These are phyloP conservation scores for Globisporangium heterothallicum DNA, from an alignment of 352 stramenopile genomes.

Conservation along the genomic window DNA sequence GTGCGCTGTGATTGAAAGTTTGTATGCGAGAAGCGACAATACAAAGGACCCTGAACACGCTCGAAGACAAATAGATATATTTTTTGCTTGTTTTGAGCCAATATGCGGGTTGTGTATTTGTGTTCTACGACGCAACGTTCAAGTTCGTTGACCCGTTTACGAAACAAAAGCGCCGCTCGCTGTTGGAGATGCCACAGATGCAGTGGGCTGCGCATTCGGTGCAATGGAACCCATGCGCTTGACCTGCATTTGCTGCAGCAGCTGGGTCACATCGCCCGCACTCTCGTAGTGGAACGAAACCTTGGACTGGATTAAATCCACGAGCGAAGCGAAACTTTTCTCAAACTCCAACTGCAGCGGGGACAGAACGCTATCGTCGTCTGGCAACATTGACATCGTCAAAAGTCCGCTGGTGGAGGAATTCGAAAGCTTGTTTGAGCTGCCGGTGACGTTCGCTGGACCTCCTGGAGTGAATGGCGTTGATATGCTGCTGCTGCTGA, in stretches of 20 bases:
- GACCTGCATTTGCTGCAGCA: slow-evolving; percentile 27
- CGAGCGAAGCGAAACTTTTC: slow-evolving; percentile 47
- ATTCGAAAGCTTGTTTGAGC: neutral
- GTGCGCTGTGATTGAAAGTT: neutral
- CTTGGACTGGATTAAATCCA: slow-evolving; percentile 34
- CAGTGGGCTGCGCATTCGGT: neutral
- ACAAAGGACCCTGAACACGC: too few species aligned
- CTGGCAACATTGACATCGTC: neutral
- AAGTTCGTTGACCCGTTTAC: too few species aligned
- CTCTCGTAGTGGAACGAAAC: slow-evolving; percentile 27
- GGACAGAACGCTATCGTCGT: slow-evolving; percentile 19
- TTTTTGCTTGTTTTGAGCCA: too few species aligned
- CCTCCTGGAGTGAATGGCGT: neutral
- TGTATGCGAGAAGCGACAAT: too few species aligned
- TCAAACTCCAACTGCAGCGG: slow-evolving; percentile 71
- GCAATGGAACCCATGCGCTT: slow-evolving; percentile 7
- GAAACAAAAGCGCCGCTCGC: neutral
- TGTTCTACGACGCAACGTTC: neutral
- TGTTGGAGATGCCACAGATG: neutral
- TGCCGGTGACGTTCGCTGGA: neutral
- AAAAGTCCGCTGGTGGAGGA: neutral
- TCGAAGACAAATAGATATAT: slow-evolving; percentile 11
- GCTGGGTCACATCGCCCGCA: slow-evolving; percentile 16
- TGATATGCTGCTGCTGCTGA: neutral
- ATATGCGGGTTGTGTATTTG: neutral